phyloP scores from a whole-genome alignment of 768 basidiomycete species.

The Steccherinum ochraceum region DNA sequence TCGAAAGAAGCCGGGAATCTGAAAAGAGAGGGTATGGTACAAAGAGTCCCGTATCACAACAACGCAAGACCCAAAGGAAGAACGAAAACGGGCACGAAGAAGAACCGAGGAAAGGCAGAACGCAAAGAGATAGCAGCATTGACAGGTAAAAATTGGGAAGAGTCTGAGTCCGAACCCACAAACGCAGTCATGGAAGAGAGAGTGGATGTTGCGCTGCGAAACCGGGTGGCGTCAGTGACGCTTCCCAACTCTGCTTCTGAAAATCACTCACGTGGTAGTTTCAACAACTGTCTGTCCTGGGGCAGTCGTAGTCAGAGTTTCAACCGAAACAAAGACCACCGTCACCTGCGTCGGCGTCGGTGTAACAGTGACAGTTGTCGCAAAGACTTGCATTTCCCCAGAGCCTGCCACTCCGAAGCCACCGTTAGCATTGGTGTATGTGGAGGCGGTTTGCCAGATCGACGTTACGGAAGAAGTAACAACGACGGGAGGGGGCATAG shows the following conservation, averaged over 20 bases:
- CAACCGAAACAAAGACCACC: conserved; percentile 13
- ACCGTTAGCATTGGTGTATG: conserved; percentile 12
- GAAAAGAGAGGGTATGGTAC: not conserved
- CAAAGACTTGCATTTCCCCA: conserved; percentile 8
- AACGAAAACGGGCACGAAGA: not conserved
- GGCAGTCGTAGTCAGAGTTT: conserved; percentile 4
- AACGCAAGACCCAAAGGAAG: not conserved
- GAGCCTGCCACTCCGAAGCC: conserved; percentile 16
- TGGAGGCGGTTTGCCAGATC: conserved; percentile 12
- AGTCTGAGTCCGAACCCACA: not conserved
- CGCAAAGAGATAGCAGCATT: not conserved
- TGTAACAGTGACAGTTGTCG: conserved; percentile 19
- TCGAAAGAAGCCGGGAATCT: not conserved
- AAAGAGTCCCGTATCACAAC: not conserved
- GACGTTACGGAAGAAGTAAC: not conserved
- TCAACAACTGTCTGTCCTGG: not conserved
- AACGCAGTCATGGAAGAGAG: not conserved
- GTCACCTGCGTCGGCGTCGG: conserved; percentile 15
- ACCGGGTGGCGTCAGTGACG: too few relatives aligned
- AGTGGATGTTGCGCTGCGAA: not conserved
- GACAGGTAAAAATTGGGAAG: not conserved
- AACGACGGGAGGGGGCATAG: not conserved
- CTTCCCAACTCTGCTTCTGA: too few relatives aligned
- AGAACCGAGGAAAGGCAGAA: not conserved
- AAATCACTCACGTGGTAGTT: conserved; percentile 11